Evolutionary conservation across 768 basidiomycete genomes (phyloP), one percentile per base, ranked within the genome.

Genomic region (Tylopilus rubrobrunneus): DNA sequence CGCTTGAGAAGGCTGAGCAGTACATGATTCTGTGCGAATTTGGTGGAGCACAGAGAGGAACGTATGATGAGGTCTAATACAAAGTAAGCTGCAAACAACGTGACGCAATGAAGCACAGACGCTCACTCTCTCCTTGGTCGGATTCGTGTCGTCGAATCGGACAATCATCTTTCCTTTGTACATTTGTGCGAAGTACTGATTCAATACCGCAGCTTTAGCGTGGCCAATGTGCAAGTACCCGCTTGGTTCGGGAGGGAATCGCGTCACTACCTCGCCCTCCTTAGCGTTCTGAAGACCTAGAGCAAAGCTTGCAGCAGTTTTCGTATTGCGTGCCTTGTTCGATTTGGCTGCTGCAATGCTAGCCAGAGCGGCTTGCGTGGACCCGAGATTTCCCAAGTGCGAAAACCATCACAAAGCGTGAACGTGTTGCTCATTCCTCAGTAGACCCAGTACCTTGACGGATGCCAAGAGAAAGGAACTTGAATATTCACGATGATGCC

Each of bases 111-210:
- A 34, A 34, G 34, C 14, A 19, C 27, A 19, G 15, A 57, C 33
- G 54, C 83, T 55, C 63, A 91, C 93, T 74, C 83, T 83, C 75
- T 99, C 97, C 71, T 98, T 98, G 36, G 85, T 82, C n/a, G 97
- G 97, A 73, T 99, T 99, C 21, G 97, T 99, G 68, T 99, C 97
- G 71, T 99, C 97, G 64, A 98, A 99, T 2, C 97, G 87, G 57
- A 99, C 77, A 63, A 99, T 85, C 72, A 98, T 77, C 71, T 91
- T 94, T 41, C 97, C 97, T 58, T 95, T 80, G 76, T 99, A 99
- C 89, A 97, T 96, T 69, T 87, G 87, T 3, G 97, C 95, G 66
- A 99, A 95, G 74, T 96, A 95, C 69, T 97, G 88, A 67, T 99
- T 99, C 40, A 99, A 78, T 67, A 98, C 86, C 3, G 93, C 97